phyloP scores from a whole-genome alignment of 75 land plant species.

The Sequoiadendron giganteum region DNA sequence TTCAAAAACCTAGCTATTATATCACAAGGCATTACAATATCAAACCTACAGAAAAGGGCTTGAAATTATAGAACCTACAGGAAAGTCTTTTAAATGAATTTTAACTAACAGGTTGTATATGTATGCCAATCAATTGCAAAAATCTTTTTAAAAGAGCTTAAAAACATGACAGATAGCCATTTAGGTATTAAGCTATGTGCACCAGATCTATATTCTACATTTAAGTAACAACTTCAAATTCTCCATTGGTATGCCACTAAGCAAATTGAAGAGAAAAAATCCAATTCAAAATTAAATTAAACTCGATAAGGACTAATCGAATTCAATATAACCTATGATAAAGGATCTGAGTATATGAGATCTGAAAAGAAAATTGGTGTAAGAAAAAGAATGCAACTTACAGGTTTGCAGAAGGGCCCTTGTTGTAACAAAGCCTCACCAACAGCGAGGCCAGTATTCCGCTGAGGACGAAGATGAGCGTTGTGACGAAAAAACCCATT shows the following conservation, averaged over 20 bases:
- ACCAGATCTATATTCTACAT: neutral
- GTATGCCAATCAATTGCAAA: neutral
- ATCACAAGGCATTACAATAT: neutral
- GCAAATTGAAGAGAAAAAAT: no score
- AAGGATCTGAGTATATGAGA: neutral
- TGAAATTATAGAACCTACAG: neutral
- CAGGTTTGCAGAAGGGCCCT: slow-evolving; percentile 13
- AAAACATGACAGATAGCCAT: no score
- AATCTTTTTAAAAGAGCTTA: no score
- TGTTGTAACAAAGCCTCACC: slow-evolving; percentile 15
- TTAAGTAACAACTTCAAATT: neutral
- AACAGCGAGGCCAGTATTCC: slow-evolving; percentile 2
- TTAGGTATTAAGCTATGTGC: neutral
- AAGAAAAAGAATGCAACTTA: neutral
- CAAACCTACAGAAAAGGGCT: neutral
- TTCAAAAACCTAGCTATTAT: neutral
- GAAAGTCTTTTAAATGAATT: neutral
- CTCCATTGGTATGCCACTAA: neutral
- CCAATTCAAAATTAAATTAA: neutral
- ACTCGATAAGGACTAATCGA: neutral
- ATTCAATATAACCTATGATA: neutral
- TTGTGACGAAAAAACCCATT: slow-evolving; percentile 8
- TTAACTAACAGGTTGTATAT: neutral
- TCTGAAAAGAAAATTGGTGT: neutral
- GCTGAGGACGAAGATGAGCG: slow-evolving; percentile 3